Evolutionary conservation across 805 yeast genomes (phyloP), one percentile per base, ranked within the genome.

Genomic region (Saccharomycopsis sp.): DNA sequence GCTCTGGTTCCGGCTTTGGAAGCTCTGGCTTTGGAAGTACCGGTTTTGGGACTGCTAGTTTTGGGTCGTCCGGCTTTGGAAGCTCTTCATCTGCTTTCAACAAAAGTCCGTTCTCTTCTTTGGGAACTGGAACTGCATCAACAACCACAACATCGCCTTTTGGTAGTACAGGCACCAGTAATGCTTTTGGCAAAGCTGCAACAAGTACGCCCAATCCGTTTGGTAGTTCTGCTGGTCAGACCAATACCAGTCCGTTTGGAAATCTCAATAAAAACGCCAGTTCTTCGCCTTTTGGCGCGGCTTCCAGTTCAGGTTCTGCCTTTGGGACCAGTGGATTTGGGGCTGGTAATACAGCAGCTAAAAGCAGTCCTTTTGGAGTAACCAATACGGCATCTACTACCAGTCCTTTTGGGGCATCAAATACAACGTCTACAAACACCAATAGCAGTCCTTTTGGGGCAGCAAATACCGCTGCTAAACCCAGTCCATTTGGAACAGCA

Each of bases 141-240:
- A 29, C 37, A 29, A 44, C 48, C 4, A 5, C 21, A 5, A 5
- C 18, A 12, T 44, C 48, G 21, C 18, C 21, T 4, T 16, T 18
- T 12, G 48, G 48, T 4, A 44, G 12, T 44, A 20, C 12, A 5
- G 7, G 18, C 21, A 18, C 20, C 18, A 16, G 7, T 20, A 44
- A n/a, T 44, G 48, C 21, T 12, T 44, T 44, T 12, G 48, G 48
- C 48, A 44, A 44, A 12, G 21, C 48, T 18, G 16, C 48, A 16
- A 44, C 12, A 7, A 44, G 20, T 5, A 44, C 21, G 8, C 20
- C 21, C 16, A 44, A 18, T 44, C 18, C 21, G 7, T 44, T 44
- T 44, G 48, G 48, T 44, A 44, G 16, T 18, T 44, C 48, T 44
- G 48, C 48, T 44, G 48, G 48, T 18, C 48, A 44, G 48, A 44